phyloP scores from a whole-genome alignment of 176 grass and related monocot genomes.

The Bothriochloa decipiens region DNA sequence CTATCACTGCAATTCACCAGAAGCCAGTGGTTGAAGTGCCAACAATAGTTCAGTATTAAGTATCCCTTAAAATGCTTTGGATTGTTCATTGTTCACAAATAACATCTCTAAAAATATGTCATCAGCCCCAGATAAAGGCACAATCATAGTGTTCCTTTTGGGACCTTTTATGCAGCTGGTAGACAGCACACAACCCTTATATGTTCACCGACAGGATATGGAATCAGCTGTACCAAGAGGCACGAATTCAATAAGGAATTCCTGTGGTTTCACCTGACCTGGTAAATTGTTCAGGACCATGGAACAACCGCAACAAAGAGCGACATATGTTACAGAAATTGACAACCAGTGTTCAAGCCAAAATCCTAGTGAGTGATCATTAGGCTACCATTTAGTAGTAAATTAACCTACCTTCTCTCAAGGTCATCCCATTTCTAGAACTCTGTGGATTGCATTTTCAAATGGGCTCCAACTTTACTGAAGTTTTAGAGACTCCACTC shows the following conservation, averaged over 20 bases:
- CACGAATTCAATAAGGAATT: neutral
- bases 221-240: neutral
- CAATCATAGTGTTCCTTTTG: neutral
- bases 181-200: neutral
- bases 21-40: neutral
- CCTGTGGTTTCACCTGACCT: neutral
- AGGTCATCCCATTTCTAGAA: neutral
- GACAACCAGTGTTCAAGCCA: neutral
- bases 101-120: neutral
- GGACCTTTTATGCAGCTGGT: neutral
- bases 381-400: neutral
- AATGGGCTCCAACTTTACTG: too few species aligned
- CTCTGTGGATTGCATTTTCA: neutral
- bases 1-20: neutral
- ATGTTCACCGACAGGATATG: neutral
- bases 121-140: neutral
- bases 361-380: slow-evolving; percentile 15
- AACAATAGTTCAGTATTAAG: neutral
- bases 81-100: neutral
- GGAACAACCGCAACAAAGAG: neutral
- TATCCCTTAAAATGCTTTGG: neutral
- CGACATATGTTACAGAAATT: neutral
- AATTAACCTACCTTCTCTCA: slow-evolving; percentile 1
- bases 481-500: too few species aligned
- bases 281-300: neutral